Base-by-base conservation (phyloP, 2,329 filamentous ascomycete species). In the Elsinoe australis region DNA sequence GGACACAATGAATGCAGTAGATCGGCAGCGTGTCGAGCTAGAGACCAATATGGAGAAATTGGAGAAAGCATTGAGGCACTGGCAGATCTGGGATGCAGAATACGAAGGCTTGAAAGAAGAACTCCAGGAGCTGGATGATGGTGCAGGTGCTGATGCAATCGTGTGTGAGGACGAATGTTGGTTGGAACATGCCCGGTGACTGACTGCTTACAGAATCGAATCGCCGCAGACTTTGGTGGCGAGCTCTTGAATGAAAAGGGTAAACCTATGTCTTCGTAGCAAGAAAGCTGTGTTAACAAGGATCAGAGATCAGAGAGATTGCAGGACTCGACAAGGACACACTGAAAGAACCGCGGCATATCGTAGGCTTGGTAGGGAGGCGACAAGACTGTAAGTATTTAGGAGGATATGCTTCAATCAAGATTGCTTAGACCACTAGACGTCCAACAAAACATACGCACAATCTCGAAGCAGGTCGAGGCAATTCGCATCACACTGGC, bases 41-140 rank as follows among this genome's bases (percentile, higher is more conserved):
- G 86, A 95, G 64, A 76, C 80, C 29, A 87, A 83, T 54, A 76
- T 94, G 38, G 69, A 74, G 42, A 80, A 87, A 62, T 76, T 96
- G 15, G 79, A 79, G 49, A 79, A 83, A 59, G 82, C 85, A 5
- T 74, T 96, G 47, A 80, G 81, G 53, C 83, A 94, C 68, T 98
- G 90, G 90, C 84, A 86, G 54, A 82, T 82, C 48, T 94, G 86
- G 78, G 89, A 94, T 63, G 80, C 85, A 39, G 90, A 96, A 64
- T 96, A 96, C 65, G 87, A 95, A 61, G 79, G 82, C 18, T 74
- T 96, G 53, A 88, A 85, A 62, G 87, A 94, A 62, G 87, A 94
- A 59, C 76, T 96, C 22, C 67, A 79, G 46, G 71, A 69, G 3
- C 62, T 82, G 19, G 63, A 72, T 28, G 63, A 71, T 33, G 67